Base-by-base conservation (phyloP, 177 flowering plant genomes). In the Telopea speciosissima region DNA sequence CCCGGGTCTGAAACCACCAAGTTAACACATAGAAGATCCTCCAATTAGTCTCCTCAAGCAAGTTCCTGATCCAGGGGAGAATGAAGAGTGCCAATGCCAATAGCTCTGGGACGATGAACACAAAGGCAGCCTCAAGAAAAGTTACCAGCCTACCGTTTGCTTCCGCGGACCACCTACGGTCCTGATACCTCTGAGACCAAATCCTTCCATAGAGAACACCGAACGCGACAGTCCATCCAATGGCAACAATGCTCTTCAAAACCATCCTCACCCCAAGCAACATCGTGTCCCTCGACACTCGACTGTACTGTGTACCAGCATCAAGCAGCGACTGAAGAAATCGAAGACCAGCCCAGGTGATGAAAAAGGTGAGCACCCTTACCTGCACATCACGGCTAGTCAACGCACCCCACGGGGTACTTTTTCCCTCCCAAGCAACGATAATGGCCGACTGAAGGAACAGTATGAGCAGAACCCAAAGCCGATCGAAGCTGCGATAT, bases 1-100 rank as follows among this genome's bases (percentile, higher is more conserved):
- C 81, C 66, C 92, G 70, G 14, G 81, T 84, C 19, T 96, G 90
- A 68, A 96, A 96, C 99, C 99, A 93, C 99, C 99, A 96, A 23
- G 92, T 90, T n/a, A 90, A 68, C 54, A 71, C 40, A 71, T 87
- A 85, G 9, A 94, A 72, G 11, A 93, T 66, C 74, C 68, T 76
- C 89, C 88, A 93, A 71, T 96, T 80, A 8, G 82, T 71, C 68
- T 84, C 78, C 79, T 96, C 97, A 28, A 93, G 59, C 54, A 82
- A 72, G 73, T 89, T 96, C 69, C 95, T 71, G 24, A 96, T 66
- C 95, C 94, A 93, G 0, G 99, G 97, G 36, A 93, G 65, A 3
- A 89, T 54, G 65, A 95, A 95, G 1, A 95, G 81, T 28, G 71
- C 67, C 83, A 88, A 28, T 3, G 99, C 90, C 60, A 92, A 72